Evolutionary conservation across 192 early-diverging fungal species (phyloP).

Genomic region (Linnemannia schmuckeri): DNA sequence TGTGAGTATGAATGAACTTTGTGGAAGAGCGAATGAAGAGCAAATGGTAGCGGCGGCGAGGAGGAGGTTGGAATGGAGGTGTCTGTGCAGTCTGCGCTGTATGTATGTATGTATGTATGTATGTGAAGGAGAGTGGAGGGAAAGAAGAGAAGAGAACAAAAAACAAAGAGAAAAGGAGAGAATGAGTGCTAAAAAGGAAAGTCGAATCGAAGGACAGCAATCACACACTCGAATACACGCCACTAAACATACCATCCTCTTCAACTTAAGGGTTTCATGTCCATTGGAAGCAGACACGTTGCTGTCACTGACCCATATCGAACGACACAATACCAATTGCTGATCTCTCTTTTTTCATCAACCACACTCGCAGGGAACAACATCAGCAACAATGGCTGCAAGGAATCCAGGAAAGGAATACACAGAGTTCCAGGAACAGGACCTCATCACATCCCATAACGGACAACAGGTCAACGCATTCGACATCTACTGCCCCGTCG

Average conservation of each 20-base stretch:
- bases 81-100: neutral
- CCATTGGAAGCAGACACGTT: neutral
- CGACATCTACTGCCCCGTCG: slow-evolving; percentile 67
- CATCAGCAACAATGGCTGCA: slow-evolving; percentile 1
- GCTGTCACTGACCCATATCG: neutral
- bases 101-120: neutral
- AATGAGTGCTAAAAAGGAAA: neutral
- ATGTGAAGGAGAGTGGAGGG: neutral
- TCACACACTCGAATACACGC: too few species aligned
- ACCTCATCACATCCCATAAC: slow-evolving; percentile 8
- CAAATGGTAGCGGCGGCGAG: neutral
- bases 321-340: neutral
- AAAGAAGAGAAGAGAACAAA: too few species aligned
- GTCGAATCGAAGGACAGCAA: too few species aligned
- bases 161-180: neutral
- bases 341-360: slow-evolving; percentile 3
- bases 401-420: slow-evolving; percentile 42
- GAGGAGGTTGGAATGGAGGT: too few species aligned
- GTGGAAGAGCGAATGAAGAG: too few species aligned
- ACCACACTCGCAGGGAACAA: neutral
- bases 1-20: too few species aligned
- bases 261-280: too few species aligned
- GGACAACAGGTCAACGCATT: slow-evolving; percentile 47
- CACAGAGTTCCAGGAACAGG: slow-evolving; percentile 35
- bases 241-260: too few species aligned